phyloP scores from a whole-genome alignment of 2,329 filamentous ascomycete species.

The Colletotrichum cuscutae region DNA sequence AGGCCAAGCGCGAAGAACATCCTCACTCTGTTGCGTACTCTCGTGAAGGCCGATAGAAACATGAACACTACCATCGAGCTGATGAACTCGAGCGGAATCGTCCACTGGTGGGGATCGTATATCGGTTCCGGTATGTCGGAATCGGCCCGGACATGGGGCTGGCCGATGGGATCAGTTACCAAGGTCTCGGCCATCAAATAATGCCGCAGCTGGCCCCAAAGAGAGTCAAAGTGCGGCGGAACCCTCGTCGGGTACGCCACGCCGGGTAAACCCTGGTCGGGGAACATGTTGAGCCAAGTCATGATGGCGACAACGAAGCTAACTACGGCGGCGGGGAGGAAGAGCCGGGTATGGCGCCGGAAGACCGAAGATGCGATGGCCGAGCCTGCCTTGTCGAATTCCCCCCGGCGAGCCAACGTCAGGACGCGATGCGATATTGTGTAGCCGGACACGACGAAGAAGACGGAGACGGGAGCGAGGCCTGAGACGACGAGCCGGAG shows the following conservation, averaged over 20 bases:
- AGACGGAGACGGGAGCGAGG: constrained; percentile 45
- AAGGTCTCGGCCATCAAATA: background rate
- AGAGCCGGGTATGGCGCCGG: background rate
- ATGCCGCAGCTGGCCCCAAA: no score
- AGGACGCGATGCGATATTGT: constrained; percentile 45
- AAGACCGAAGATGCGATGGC: constrained; percentile 36
- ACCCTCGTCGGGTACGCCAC: no score
- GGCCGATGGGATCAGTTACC: background rate
- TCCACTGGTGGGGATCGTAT: constrained; percentile 71
- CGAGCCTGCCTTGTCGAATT: constrained; percentile 23
- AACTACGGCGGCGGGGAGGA: no score
- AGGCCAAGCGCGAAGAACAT: no score
- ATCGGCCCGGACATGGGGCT: constrained; percentile 30
- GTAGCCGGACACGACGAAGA: constrained; percentile 50
- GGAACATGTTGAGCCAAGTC: no score
- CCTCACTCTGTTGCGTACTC: no score
- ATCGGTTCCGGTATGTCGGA: constrained; percentile 42
- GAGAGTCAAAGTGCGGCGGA: no score
- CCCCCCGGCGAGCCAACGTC: constrained; percentile 35
- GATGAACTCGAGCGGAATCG: constrained; percentile 69
- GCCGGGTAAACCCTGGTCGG: no score
- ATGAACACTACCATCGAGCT: constrained; percentile 54
- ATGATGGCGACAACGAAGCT: no score
- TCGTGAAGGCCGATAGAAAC: no score
- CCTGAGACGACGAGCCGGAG: constrained; percentile 43